Base-by-base conservation (phyloP, 352 stramenopile species). In the Phytophthora pistaciae region DNA sequence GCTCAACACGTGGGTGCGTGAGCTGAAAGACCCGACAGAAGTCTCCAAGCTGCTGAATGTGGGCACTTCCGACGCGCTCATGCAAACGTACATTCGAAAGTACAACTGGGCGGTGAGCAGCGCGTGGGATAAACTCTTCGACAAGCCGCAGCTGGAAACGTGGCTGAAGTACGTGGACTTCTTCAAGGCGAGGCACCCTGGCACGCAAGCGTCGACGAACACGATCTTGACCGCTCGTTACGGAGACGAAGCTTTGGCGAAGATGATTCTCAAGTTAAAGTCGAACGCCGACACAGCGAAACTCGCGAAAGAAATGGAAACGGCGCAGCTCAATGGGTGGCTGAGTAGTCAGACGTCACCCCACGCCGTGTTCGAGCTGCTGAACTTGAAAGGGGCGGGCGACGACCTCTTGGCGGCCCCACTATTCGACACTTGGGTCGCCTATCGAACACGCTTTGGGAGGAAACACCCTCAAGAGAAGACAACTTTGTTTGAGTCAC, bases 1-100 rank as follows among this genome's bases (percentile, higher is more conserved):
- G n/a, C 66, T 73, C 46, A 79, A 85, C 50, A 40, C 67, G 29
- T 79, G 60, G 49, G 25, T 54, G 10, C 7, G 10, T 13, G 57
- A 55, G 0, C 40, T 46, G n/a, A 56, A 56, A 33, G 11, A n/a
- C 25, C 42, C 29, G 20, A 11, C 40, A 1, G 16, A 62, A 36
- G 36, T 62, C 29, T 23, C 38, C 56, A 62, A 42, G 36, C 14
- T 52, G 33, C 14, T 58, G 27, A 44, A 42, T 3, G 16, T 29
- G 52, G 18, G 18, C 7, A 16, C 13, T 10, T 44, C 52, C 8
- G 18, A 58, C 16, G 10, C 16, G 1, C 27, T 58, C 14, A 18
- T 58, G 52, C 18, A 44, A 44, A 27, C 52, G 10, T 58, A 58
- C 27, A 29, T 13, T 5, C 20, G 36, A 16, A 58, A 58, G 9